Evolutionary conservation across 441 rosid species (phyloP).

Genomic region (Adansonia gregorii): DNA sequence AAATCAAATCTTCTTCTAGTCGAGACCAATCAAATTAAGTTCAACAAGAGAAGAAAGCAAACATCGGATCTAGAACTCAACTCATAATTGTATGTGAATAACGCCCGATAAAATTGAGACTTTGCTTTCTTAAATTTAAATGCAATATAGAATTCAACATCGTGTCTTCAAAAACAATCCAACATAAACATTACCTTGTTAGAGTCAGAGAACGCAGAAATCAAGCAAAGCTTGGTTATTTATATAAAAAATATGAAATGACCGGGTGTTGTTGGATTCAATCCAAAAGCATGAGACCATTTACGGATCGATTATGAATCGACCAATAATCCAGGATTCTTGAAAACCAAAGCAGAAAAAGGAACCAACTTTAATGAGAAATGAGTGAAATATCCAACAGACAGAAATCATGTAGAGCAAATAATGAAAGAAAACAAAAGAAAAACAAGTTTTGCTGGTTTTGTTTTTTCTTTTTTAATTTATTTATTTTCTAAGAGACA

Average conservation of each 20-base stretch:
- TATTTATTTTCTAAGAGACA: neutral
- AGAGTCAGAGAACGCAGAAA: neutral
- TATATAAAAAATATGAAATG: no score
- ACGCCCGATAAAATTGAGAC: slow-evolving; percentile 13
- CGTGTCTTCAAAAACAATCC: slow-evolving; percentile 31
- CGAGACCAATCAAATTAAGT: slow-evolving; percentile 6
- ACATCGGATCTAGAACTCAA: slow-evolving; percentile 38
- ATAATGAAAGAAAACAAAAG: no score
- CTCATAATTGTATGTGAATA: slow-evolving; percentile 18
- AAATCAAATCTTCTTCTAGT: neutral
- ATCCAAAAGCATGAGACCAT: neutral
- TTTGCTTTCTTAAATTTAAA: slow-evolving; percentile 15
- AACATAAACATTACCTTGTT: slow-evolving; percentile 23
- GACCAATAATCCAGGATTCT: neutral
- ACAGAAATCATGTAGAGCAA: no score
- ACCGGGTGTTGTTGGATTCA: neutral
- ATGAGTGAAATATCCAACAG: neutral
- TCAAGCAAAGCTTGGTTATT: neutral
- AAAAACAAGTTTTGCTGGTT: neutral
- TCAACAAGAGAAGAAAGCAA: slow-evolving; percentile 10
- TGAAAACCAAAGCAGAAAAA: neutral
- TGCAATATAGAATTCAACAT: slow-evolving; percentile 24
- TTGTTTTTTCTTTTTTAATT: no score
- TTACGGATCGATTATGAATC: neutral
- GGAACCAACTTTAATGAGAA: neutral